Conservation (phyloP, 192 early-diverging fungal genomes). For the Podila horticola region DNA sequence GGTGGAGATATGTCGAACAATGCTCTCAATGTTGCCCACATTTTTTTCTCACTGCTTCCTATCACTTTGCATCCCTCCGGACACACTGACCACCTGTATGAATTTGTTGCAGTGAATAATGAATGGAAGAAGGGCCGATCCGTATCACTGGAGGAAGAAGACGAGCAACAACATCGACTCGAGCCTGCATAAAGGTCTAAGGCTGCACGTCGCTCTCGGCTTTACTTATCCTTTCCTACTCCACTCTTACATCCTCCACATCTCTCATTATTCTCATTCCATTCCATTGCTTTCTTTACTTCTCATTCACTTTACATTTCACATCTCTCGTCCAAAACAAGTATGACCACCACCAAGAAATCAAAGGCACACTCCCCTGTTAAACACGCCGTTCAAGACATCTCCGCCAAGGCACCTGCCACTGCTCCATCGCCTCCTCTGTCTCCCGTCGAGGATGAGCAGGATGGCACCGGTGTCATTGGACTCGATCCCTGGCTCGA, state of each 20-base stretch:
- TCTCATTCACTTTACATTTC: background rate
- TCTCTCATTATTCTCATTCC: constrained; percentile 3
- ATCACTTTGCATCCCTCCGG: background rate
- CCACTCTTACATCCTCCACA: background rate
- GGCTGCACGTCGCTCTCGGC: background rate
- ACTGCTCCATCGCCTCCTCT: background rate
- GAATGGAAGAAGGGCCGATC: too few relatives aligned
- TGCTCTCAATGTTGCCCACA: background rate
- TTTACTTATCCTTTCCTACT: background rate
- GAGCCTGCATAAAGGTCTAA: background rate
- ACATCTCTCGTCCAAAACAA: background rate
- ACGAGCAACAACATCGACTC: too few relatives aligned
- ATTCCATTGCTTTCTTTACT: background rate
- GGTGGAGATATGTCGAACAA: too few relatives aligned
- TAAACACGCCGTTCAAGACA: background rate
- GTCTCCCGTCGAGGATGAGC: background rate
- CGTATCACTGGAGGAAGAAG: too few relatives aligned
- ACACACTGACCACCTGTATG: too few relatives aligned
- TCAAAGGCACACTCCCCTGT: background rate
- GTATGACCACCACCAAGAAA: background rate
- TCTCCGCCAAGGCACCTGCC: background rate
- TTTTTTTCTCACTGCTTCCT: background rate
- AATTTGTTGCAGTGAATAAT: too few relatives aligned
- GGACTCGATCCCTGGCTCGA: constrained; percentile 84
- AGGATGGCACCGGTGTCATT: constrained; percentile 73